phyloP scores from a whole-genome alignment of 164 flowering plant genomes.

The Aristolochia contorta region DNA sequence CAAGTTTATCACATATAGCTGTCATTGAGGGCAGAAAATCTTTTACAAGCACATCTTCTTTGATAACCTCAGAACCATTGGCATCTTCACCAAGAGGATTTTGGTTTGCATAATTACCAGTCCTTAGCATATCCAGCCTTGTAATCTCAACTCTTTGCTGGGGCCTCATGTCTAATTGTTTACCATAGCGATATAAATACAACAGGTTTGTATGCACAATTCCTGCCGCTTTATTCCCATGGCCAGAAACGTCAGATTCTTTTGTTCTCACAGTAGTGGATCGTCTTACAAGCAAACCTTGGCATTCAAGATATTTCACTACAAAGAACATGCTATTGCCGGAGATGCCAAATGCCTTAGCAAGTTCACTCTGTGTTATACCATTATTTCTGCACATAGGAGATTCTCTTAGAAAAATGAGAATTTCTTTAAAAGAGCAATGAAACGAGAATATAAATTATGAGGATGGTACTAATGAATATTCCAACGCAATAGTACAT shows the following conservation, averaged over 20 bases:
- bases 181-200: conserved; percentile 67
- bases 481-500: too few relatives aligned
- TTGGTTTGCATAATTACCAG: conserved; percentile 20
- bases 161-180: conserved; percentile 37
- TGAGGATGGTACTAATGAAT: too few relatives aligned
- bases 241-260: conserved; percentile 28
- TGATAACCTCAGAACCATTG: conserved; percentile 21
- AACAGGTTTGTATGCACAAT: conserved; percentile 60
- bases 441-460: too few relatives aligned
- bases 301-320: conserved; percentile 61
- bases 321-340: conserved; percentile 66
- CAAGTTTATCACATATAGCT: conserved; percentile 79
- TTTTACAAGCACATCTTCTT: conserved; percentile 51
- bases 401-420: neutral
- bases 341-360: conserved; percentile 54
- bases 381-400: conserved; percentile 53
- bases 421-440: too few relatives aligned
- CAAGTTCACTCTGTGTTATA: conserved; percentile 71
- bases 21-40: conserved; percentile 70
- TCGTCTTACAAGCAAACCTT: conserved; percentile 64
- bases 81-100: conserved; percentile 18
- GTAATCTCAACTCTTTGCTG: conserved; percentile 75
- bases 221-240: conserved; percentile 23
- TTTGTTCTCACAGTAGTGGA: conserved; percentile 57
- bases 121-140: conserved; percentile 31